A percentile compares a stretch with the other conserved stretches of the same genome.
phyloP scores from a whole-genome alignment of 768 basidiomycete genomes.

The Auricularia heimuer region DNA sequence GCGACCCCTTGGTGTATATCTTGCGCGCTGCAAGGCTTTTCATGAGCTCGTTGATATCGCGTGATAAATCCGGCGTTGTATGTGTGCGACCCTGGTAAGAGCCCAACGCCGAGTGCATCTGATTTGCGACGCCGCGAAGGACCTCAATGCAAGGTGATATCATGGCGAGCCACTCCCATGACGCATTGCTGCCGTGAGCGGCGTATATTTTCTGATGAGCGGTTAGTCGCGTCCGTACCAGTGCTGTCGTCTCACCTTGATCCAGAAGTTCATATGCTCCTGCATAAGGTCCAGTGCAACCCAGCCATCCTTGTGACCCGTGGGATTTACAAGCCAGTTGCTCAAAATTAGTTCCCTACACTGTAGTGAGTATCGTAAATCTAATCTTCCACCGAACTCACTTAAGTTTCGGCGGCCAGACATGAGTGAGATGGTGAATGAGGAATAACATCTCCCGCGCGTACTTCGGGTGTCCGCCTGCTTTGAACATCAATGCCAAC shows the following conservation, averaged over 20 bases:
- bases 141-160: conserved; percentile 23
- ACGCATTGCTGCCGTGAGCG: conserved; percentile 23
- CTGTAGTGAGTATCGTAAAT: neutral
- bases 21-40: conserved; percentile 11
- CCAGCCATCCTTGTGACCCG: conserved; percentile 15
- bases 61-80: conserved; percentile 16
- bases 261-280: conserved; percentile 26
- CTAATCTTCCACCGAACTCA: too few relatives aligned
- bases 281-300: conserved; percentile 11
- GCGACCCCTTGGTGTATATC: too few relatives aligned
- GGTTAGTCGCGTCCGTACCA: too few relatives aligned
- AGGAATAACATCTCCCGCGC: conserved; percentile 19
- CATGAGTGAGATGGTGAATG: conserved; percentile 18
- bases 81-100: conserved; percentile 25
- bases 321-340: conserved; percentile 26
- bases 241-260: conserved; percentile 23
- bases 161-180: conserved; percentile 26
- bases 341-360: conserved; percentile 17
- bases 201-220: conserved; percentile 18
- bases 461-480: too few relatives aligned
- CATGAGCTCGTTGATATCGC: conserved; percentile 22
- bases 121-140: conserved; percentile 16
- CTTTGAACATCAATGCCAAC: too few relatives aligned
- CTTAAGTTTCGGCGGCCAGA: conserved; percentile 19
- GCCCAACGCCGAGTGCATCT: conserved; percentile 19